These are phyloP conservation scores for Zymoseptoria crescenta DNA, from an alignment of 2,329 filamentous ascomycete genomes.

Conservation along the genomic window DNA sequence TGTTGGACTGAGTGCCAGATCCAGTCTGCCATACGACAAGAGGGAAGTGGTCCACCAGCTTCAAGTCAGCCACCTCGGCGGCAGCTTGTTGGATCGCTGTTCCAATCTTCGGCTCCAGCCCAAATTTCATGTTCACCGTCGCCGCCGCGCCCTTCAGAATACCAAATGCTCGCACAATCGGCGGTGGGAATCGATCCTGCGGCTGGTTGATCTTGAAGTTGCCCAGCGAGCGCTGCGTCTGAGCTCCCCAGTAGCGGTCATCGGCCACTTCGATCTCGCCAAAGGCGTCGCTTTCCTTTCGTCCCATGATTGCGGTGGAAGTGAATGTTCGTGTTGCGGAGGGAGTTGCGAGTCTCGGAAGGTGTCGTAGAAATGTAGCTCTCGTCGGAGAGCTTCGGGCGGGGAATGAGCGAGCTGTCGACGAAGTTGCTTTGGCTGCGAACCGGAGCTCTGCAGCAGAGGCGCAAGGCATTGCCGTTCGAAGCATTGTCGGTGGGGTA, in stretches of 20 bases:
- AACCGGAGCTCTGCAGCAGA: constrained; percentile 3
- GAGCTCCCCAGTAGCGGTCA: constrained; percentile 97
- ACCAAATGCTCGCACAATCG: constrained; percentile 86
- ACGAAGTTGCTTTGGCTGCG: constrained; percentile 6
- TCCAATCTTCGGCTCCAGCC: constrained; percentile 82
- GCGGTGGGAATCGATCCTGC: constrained; percentile 93
- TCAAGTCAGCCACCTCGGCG: constrained; percentile 83
- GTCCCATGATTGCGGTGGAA: constrained; percentile 28
- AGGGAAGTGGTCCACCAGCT: constrained; percentile 94
- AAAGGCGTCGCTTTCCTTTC: constrained; percentile 95
- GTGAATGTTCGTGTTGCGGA: constrained; percentile 22
- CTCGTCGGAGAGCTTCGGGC: constrained; percentile 9
- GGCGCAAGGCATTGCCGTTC: constrained; percentile 11
- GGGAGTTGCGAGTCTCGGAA: constrained; percentile 1
- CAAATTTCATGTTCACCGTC: constrained; percentile 89
- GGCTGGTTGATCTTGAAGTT: constrained; percentile 99
- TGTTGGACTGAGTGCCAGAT: constrained; percentile 97
- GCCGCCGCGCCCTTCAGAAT: constrained; percentile 96
- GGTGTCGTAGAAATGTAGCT: constrained; percentile 2
- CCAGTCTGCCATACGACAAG: constrained; percentile 99
- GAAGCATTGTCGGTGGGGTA: constrained; percentile 10
- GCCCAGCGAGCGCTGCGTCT: constrained; percentile 89
- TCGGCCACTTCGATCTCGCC: constrained; percentile 86
- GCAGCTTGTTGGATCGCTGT: constrained; percentile 92
- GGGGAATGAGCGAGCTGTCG: constrained; percentile 7